Conservation (phyloP, 1,284 basidiomycete genomes). For the Puccinia novopanici region DNA sequence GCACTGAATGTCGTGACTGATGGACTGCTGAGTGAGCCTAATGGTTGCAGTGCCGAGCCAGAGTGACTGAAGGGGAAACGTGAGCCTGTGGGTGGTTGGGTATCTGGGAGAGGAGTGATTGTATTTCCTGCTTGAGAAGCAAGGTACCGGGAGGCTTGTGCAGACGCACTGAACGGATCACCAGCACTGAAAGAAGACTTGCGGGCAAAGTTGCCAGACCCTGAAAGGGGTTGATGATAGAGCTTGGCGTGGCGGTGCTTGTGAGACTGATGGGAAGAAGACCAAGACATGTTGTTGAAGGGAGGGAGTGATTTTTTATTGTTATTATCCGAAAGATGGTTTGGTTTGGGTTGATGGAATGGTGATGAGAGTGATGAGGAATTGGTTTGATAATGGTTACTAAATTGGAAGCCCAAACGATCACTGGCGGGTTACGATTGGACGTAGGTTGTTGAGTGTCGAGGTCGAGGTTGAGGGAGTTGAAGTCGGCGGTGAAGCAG, state of each 20-base stretch:
- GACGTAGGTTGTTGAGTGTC: slow-evolving; percentile 55
- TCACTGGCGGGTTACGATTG: slow-evolving; percentile 22
- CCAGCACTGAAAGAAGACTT: slow-evolving; percentile 50
- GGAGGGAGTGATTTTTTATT: background rate
- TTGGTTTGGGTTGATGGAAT: slow-evolving; percentile 8
- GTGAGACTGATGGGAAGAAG: background rate
- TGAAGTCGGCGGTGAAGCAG: slow-evolving; percentile 56
- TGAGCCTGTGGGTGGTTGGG: slow-evolving; percentile 10
- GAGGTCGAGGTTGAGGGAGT: slow-evolving; percentile 57
- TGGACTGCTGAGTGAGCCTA: slow-evolving; percentile 35
- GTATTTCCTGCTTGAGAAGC: slow-evolving; percentile 25
- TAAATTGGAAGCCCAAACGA: slow-evolving; percentile 9
- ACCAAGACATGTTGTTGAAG: slow-evolving; percentile 40
- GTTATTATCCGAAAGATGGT: slow-evolving; percentile 10
- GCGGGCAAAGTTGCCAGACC: background rate
- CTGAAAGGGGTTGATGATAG: background rate
- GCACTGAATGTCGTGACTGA: slow-evolving; percentile 46
- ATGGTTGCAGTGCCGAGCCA: slow-evolving; percentile 23
- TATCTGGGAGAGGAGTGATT: background rate
- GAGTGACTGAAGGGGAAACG: slow-evolving; percentile 46
- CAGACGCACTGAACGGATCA: slow-evolving; percentile 50
- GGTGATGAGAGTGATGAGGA: background rate
- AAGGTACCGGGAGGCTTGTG: slow-evolving; percentile 46
- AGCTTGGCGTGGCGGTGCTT: background rate
- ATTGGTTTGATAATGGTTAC: slow-evolving; percentile 20